phyloP scores from a whole-genome alignment of 345 rosid species.

The Melaleuca quinquenervia region DNA sequence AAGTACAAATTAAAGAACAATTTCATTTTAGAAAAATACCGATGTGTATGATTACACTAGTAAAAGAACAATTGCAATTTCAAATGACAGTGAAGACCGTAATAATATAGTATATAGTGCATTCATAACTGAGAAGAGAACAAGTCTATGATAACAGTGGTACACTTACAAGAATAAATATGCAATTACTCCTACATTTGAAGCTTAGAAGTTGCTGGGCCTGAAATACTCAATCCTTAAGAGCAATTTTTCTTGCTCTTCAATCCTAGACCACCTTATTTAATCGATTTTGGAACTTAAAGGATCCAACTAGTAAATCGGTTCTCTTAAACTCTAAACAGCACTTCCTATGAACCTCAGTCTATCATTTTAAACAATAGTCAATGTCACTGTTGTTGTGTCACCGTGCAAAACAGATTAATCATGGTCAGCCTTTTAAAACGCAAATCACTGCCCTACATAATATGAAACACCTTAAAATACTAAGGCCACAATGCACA shows the following conservation, averaged over 20 bases:
- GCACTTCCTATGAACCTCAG: neutral
- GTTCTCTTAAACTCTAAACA: neutral
- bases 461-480: neutral
- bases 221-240: neutral
- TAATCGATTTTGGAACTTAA: neutral
- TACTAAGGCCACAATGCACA: neutral
- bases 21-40: neutral
- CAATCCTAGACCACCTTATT: neutral
- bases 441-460: neutral
- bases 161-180: neutral
- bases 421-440: neutral
- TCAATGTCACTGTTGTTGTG: neutral
- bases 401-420: neutral
- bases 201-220: neutral
- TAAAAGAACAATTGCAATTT: neutral
- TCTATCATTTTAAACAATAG: neutral
- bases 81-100: neutral
- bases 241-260: neutral
- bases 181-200: neutral
- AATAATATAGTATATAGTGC: neutral
- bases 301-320: neutral
- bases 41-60: neutral
- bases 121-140: neutral
- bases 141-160: neutral
- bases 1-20: neutral